These are phyloP conservation scores for Aschersonia sp. DNA, from an alignment of 2,329 filamentous ascomycete species.

Conservation along the genomic window DNA sequence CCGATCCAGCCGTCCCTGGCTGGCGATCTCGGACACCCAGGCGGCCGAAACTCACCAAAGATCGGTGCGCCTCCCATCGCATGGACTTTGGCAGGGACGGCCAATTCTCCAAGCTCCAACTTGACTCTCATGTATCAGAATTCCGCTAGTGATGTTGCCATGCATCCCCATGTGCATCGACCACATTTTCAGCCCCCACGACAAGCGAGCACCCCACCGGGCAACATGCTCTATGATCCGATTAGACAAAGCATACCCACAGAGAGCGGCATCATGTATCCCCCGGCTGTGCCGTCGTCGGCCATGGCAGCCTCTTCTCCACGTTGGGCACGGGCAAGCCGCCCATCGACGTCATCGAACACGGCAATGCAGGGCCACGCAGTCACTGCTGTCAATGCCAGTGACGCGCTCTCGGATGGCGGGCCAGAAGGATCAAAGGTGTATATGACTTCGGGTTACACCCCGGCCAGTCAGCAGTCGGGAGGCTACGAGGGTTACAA, in stretches of 20 bases:
- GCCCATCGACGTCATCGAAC: conserved; percentile 10
- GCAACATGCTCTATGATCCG: conserved; percentile 46
- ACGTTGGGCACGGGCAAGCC: conserved; percentile 12
- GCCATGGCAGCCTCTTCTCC: conserved; percentile 32
- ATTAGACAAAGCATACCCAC: conserved; percentile 37
- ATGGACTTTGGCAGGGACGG: conserved; percentile 78
- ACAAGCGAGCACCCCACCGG: conserved; percentile 33
- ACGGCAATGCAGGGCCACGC: conserved; percentile 7
- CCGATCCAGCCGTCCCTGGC: conserved; percentile 20
- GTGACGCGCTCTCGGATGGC: conserved; percentile 11
- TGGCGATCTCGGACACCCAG: conserved; percentile 24
- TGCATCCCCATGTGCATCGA: conserved; percentile 2
- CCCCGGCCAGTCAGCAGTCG: conserved; percentile 25
- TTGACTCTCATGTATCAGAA: conserved; percentile 68
- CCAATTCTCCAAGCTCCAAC: conserved; percentile 73
- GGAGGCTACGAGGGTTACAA: conserved; percentile 27
- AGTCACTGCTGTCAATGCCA: conserved; percentile 10
- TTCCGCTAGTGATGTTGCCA: conserved; percentile 4
- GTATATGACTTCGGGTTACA: conserved; percentile 20
- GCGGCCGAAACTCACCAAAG: conserved; percentile 32
- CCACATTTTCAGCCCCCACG: conserved; percentile 2
- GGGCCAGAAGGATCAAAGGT: conserved; percentile 18
- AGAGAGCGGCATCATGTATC: conserved; percentile 31
- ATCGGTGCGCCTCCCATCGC: conserved; percentile 41
- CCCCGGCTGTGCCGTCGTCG: conserved; percentile 33